A percentile compares a stretch with the other conserved stretches of the same genome.
Evolutionary conservation across 2,329 filamentous ascomycete genomes (phyloP).

Genomic region (Fusarium concolor): DNA sequence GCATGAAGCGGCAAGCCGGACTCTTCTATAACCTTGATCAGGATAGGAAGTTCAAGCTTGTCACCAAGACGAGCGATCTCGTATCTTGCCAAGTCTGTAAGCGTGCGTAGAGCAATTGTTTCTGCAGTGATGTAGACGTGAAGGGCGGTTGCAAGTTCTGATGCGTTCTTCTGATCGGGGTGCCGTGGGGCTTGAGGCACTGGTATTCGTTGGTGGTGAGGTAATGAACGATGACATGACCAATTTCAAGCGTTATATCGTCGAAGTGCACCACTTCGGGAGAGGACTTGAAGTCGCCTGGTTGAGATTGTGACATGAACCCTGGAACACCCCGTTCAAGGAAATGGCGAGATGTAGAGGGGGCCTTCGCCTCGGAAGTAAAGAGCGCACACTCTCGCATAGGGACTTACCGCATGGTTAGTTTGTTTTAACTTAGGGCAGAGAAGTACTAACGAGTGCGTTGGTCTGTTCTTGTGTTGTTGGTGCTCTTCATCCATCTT

Average conservation of each 20-base stretch:
- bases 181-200: background rate
- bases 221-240: slow-evolving; percentile 25
- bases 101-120: background rate
- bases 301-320: fast-evolving
- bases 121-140: background rate
- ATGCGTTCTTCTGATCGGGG: background rate
- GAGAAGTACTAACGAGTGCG: background rate
- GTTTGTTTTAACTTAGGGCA: too few species aligned
- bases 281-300: fast-evolving
- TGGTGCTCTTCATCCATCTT: background rate
- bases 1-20: background rate
- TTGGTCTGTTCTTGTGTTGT: background rate
- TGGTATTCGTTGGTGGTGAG: slow-evolving; percentile 6
- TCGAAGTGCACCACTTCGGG: background rate
- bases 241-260: background rate
- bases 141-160: slow-evolving; percentile 1
- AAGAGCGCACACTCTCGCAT: background rate
- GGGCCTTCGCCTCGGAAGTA: background rate
- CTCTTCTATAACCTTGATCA: background rate
- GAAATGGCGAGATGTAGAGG: background rate
- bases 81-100: background rate
- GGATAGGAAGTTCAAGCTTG: background rate
- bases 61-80: background rate
- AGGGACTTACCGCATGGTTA: background rate
- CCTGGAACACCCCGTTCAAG: background rate